phyloP scores from a whole-genome alignment of 2,329 filamentous ascomycete genomes.

The Penicillium concentricum region DNA sequence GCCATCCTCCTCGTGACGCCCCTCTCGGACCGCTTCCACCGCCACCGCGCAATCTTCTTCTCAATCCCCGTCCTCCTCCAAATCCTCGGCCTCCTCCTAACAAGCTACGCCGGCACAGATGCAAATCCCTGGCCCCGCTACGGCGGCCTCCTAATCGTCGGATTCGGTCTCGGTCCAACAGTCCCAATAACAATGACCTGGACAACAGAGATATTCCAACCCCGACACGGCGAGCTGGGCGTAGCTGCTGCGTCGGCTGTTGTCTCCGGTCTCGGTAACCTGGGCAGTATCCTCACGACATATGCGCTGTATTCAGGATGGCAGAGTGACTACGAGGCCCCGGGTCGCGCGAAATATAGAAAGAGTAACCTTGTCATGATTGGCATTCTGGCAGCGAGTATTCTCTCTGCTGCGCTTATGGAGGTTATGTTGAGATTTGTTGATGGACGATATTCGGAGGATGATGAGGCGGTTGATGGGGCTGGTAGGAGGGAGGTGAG shows the following conservation, averaged over 20 bases:
- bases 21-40: constrained; percentile 82
- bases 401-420: constrained; percentile 66
- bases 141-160: constrained; percentile 83
- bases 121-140: constrained; percentile 77
- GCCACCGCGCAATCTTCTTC: constrained; percentile 77
- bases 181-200: constrained; percentile 94
- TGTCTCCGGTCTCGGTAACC: constrained; percentile 82
- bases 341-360: constrained; percentile 68
- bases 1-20: constrained; percentile 84
- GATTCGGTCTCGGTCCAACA: constrained; percentile 85
- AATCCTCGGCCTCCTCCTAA: constrained; percentile 75
- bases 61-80: constrained; percentile 72
- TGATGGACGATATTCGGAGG: constrained; percentile 25
- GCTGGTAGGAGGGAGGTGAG: constrained; percentile 37
- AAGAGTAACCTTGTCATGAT: constrained; percentile 87
- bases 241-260: constrained; percentile 82
- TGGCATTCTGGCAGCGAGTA: constrained; percentile 76
- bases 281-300: constrained; percentile 82
- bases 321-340: constrained; percentile 67
- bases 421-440: constrained; percentile 58
- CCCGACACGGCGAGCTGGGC: constrained; percentile 83
- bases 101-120: constrained; percentile 66
- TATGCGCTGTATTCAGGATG: constrained; percentile 88
- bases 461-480: constrained; percentile 28
- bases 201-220: constrained; percentile 88